A percentile compares a stretch with the other conserved stretches of the same genome.
Conservation (phyloP, 306 rosid genomes). For the Quercus engelmannii region DNA sequence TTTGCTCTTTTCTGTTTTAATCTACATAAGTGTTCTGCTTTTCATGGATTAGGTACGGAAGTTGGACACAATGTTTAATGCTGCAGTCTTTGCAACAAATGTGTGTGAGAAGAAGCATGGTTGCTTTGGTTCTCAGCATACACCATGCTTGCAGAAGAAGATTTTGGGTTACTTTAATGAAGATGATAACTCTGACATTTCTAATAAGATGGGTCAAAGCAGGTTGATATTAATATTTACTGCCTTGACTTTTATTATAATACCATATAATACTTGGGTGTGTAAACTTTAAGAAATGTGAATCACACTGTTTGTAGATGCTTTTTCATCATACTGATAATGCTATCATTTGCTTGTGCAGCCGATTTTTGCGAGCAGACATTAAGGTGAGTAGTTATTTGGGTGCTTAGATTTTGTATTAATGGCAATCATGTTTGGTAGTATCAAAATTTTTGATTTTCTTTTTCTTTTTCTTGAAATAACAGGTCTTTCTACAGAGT, state of each 20-base stretch:
- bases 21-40: constrained; percentile 13
- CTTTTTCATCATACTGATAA: constrained; percentile 33
- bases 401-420: constrained; percentile 19
- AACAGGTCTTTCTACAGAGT: constrained; percentile 81
- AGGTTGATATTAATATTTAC: constrained; percentile 48
- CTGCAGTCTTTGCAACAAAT: constrained; percentile 60
- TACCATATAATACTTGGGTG: not conserved
- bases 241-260: constrained; percentile 5
- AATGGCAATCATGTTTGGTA: constrained; percentile 14
- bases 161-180: constrained; percentile 70
- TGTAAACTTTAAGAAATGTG: constrained; percentile 1
- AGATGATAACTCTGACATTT: constrained; percentile 37
- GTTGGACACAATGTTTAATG: constrained; percentile 77
- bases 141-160: constrained; percentile 71
- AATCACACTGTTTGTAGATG: not conserved
- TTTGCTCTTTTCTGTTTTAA: not conserved
- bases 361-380: constrained; percentile 87
- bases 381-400: constrained; percentile 58
- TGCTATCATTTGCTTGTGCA: constrained; percentile 50
- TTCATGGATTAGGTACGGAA: constrained; percentile 57
- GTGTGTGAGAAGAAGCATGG: constrained; percentile 59
- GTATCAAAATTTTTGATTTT: constrained; percentile 1
- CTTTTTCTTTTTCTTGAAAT: constrained; percentile 30
- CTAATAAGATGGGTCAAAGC: constrained; percentile 62
- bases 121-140: constrained; percentile 63